Conservation (phyloP, 768 basidiomycete genomes). For the Boletus eberwhitei region DNA sequence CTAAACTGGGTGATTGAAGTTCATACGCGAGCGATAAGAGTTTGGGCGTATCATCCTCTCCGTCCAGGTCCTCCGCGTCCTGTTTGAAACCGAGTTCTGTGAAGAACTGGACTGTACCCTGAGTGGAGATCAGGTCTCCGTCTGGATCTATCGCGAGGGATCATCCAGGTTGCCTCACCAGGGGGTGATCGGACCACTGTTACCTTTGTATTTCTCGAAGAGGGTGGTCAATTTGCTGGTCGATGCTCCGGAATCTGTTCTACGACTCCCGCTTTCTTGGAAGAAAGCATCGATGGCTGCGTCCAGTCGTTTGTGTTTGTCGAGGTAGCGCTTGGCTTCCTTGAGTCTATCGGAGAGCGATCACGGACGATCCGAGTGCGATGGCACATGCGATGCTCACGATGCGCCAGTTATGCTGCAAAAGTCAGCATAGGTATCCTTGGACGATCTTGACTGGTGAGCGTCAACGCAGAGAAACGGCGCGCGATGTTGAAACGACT, state of each 20-base stretch:
- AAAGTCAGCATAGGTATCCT: conserved; percentile 57
- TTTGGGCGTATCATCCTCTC: conserved; percentile 73
- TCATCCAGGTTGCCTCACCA: background rate
- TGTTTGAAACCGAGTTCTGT: conserved; percentile 26
- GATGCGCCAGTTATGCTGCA: conserved; percentile 64
- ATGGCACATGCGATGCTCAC: conserved; percentile 41
- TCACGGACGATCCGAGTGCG: background rate
- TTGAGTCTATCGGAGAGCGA: conserved; percentile 28
- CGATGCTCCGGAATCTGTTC: conserved; percentile 34
- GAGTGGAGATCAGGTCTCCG: conserved; percentile 62
- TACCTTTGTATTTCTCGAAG: conserved; percentile 72
- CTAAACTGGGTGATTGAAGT: conserved; percentile 70
- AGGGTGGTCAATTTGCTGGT: conserved; percentile 52
- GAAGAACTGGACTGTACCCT: conserved; percentile 79
- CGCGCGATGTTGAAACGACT: conserved; percentile 2
- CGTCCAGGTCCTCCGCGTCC: conserved; percentile 50
- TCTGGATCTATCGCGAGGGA: conserved; percentile 46
- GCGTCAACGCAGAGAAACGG: background rate
- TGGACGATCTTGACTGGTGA: conserved; percentile 25
- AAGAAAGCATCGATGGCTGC: conserved; percentile 73
- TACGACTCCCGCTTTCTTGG: conserved; percentile 37
- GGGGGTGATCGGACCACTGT: conserved; percentile 3
- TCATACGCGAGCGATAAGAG: conserved; percentile 80
- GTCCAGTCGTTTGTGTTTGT: conserved; percentile 68
- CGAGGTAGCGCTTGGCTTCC: conserved; percentile 67